Evolutionary conservation across 352 stramenopile genomes (phyloP).

Genomic region (Pythium grandisporangium): DNA sequence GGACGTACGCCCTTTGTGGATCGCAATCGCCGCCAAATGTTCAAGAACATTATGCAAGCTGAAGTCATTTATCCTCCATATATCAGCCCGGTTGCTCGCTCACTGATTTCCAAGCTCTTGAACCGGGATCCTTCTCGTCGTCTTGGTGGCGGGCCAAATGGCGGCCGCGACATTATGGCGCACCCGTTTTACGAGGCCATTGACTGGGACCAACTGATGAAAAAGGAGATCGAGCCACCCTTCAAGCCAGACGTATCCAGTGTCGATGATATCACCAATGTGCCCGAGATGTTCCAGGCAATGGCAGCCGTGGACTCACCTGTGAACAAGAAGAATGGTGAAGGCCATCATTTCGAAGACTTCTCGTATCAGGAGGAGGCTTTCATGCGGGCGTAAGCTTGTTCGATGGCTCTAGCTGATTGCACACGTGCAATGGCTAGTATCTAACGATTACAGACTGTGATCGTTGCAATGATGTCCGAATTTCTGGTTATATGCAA

Average conservation of each 20-base stretch:
- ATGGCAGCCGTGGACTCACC: conserved; percentile 84
- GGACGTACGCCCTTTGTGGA: conserved; percentile 83
- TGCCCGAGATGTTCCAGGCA: conserved; percentile 86
- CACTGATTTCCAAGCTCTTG: conserved; percentile 85
- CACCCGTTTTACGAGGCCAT: conserved; percentile 81
- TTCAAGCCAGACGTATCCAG: conserved; percentile 75
- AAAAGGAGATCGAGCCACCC: conserved; percentile 72
- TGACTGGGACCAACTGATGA: conserved; percentile 81
- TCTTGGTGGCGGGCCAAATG: conserved; percentile 85
- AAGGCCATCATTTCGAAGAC: conserved; percentile 84
- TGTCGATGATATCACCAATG: conserved; percentile 83
- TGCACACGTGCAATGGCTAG: too few relatives aligned
- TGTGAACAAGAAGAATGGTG: conserved; percentile 79
- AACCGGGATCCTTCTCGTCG: conserved; percentile 90
- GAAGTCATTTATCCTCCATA: conserved; percentile 85
- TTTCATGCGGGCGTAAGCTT: conserved; percentile 17
- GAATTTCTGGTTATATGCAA: too few relatives aligned
- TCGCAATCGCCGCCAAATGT: conserved; percentile 83
- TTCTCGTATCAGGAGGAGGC: conserved; percentile 86
- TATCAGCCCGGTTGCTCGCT: conserved; percentile 64
- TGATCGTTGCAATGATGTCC: too few relatives aligned
- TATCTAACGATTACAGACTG: too few relatives aligned
- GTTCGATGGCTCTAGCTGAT: too few relatives aligned
- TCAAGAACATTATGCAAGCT: conserved; percentile 88
- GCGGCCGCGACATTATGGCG: conserved; percentile 83